Evolutionary conservation across 371 early-diverging fungal species (phyloP).

Genomic region (Blastocladiella emersonii): DNA sequence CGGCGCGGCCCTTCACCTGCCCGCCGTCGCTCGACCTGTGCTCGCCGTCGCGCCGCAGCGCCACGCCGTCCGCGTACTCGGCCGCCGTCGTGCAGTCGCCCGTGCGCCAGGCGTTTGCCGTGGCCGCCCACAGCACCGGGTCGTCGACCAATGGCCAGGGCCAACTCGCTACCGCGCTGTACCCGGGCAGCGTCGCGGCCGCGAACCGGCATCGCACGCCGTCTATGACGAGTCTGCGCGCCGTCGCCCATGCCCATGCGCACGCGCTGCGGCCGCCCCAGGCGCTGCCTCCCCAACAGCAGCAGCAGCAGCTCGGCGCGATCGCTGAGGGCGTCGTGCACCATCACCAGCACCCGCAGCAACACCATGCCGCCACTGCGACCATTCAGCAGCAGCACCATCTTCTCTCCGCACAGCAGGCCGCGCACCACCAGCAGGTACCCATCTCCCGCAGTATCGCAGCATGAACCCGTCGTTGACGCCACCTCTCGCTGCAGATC

Average conservation of each 20-base stretch:
- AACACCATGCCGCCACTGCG: too few relatives aligned
- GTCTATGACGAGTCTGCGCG: background rate
- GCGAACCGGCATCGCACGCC: background rate
- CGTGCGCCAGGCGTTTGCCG: slow-evolving; percentile 4
- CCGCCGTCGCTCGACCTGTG: background rate
- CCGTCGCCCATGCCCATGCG: background rate
- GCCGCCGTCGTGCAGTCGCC: slow-evolving; percentile 3
- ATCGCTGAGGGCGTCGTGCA: too few relatives aligned
- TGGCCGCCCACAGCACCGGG: background rate
- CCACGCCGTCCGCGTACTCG: background rate
- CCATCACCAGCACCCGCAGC: too few relatives aligned
- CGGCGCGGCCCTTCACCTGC: background rate
- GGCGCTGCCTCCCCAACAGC: background rate
- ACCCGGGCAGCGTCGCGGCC: background rate
- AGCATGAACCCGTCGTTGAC: too few relatives aligned
- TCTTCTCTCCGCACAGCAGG: background rate
- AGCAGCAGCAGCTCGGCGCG: background rate
- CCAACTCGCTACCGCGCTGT: background rate
- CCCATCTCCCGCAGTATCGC: too few relatives aligned
- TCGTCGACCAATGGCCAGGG: background rate
- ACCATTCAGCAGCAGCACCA: background rate
- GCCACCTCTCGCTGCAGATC: too few relatives aligned
- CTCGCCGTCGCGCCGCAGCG: background rate
- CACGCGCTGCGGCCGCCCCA: background rate
- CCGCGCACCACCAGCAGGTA: background rate